Evolutionary conservation across 2,329 filamentous ascomycete genomes (phyloP).

Genomic region (Alternaria sp.): DNA sequence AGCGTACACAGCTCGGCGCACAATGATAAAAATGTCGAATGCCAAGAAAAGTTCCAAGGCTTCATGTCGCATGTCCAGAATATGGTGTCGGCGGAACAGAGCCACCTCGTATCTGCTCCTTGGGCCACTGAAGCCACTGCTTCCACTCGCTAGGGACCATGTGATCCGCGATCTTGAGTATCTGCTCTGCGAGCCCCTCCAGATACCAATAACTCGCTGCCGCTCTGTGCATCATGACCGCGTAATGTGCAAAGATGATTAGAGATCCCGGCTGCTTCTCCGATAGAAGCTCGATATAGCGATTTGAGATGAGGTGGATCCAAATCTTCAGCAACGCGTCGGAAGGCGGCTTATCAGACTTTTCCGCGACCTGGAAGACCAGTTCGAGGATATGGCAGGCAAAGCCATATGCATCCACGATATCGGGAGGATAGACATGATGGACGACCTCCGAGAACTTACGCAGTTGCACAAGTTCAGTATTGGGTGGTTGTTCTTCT

Average conservation of each 20-base stretch:
- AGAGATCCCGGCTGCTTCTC: conserved; percentile 40
- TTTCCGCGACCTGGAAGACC: conserved; percentile 23
- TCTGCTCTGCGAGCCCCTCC: conserved; percentile 31
- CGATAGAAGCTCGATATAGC: conserved; percentile 37
- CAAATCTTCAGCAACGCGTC: conserved; percentile 36
- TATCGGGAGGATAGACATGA: conserved; percentile 36
- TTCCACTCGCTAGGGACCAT: conserved; percentile 35
- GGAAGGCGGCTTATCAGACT: conserved; percentile 24
- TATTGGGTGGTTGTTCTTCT: conserved; percentile 20
- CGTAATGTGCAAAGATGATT: conserved; percentile 47
- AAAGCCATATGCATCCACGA: conserved; percentile 33
- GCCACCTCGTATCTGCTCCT: conserved; percentile 24
- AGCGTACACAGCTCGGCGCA: background rate
- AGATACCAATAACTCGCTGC: conserved; percentile 35
- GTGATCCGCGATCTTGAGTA: conserved; percentile 30
- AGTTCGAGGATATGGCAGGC: conserved; percentile 31
- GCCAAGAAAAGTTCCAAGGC: background rate
- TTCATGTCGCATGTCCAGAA: conserved; percentile 8
- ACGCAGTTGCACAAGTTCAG: conserved; percentile 30
- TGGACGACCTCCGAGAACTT: conserved; percentile 32
- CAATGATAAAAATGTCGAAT: background rate
- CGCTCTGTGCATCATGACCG: conserved; percentile 35
- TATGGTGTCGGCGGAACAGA: conserved; percentile 1
- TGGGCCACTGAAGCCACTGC: conserved; percentile 38
- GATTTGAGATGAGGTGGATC: conserved; percentile 30